These are phyloP conservation scores for Exophiala dermatitidis DNA, from an alignment of 2,329 filamentous ascomycete genomes.

Conservation along the genomic window DNA sequence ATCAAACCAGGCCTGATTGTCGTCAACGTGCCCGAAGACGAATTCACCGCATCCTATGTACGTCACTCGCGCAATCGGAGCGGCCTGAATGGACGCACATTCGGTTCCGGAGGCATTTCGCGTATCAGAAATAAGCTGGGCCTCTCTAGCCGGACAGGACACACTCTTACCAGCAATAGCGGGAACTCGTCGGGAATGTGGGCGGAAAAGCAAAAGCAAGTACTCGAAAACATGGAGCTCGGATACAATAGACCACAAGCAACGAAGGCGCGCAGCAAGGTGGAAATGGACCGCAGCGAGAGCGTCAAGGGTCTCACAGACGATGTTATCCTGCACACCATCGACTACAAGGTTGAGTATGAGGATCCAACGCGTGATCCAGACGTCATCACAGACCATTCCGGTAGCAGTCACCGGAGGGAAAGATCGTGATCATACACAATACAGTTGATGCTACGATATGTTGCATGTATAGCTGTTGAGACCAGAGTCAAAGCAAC, in stretches of 20 bases:
- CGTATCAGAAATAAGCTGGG: conserved; percentile 6
- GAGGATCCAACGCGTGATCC: conserved; percentile 16
- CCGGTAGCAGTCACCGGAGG: conserved; percentile 1
- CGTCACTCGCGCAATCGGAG: not conserved
- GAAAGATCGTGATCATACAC: not conserved
- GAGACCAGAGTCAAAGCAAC: too few species aligned
- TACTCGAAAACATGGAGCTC: not conserved
- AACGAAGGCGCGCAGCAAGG: conserved; percentile 9
- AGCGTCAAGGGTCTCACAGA: conserved; percentile 24
- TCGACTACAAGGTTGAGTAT: conserved; percentile 26
- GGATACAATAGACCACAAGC: conserved; percentile 8
- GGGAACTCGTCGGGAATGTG: not conserved
- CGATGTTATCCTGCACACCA: conserved; percentile 26
- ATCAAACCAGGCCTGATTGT: conserved; percentile 27
- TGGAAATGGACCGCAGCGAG: conserved; percentile 12
- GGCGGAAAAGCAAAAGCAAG: conserved; percentile 8
- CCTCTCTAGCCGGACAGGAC: not conserved
- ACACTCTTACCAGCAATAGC: conserved; percentile 4
- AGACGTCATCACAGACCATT: not conserved
- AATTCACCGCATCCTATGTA: conserved; percentile 1
- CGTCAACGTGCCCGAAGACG: conserved; percentile 23
- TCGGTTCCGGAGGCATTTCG: not conserved
- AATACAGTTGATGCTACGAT: too few species aligned
- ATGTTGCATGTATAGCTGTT: too few species aligned
- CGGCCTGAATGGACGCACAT: not conserved